phyloP scores from a whole-genome alignment of 495 filamentous ascomycete genomes.

The Choiromyces venosus region DNA sequence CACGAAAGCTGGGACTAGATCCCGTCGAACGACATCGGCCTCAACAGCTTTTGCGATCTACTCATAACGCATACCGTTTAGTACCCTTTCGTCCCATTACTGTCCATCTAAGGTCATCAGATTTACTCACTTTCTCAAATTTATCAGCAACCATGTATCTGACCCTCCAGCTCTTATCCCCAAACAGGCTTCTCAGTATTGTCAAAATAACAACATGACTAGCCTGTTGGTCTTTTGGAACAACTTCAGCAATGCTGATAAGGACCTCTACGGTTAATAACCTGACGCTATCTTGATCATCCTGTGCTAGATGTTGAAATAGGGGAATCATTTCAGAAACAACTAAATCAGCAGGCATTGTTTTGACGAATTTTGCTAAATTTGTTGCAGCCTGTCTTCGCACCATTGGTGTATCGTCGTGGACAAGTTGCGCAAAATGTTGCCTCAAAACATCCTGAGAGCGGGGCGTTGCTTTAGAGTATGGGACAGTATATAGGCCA shows the following conservation, averaged over 20 bases:
- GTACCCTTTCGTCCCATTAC: background rate
- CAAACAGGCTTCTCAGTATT: conserved; percentile 83
- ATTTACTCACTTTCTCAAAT: conserved; percentile 77
- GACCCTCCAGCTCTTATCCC: conserved; percentile 98
- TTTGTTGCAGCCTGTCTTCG: conserved; percentile 93
- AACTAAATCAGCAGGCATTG: conserved; percentile 81
- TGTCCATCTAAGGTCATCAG: background rate
- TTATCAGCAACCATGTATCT: conserved; percentile 98
- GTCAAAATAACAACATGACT: conserved; percentile 90
- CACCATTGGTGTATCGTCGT: conserved; percentile 98
- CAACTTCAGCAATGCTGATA: conserved; percentile 91
- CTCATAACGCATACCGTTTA: conserved; percentile 31
- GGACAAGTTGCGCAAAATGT: conserved; percentile 85
- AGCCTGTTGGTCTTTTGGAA: conserved; percentile 94
- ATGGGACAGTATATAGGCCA: conserved; percentile 86
- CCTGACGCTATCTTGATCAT: conserved; percentile 96
- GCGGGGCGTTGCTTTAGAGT: conserved; percentile 75
- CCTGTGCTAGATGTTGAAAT: conserved; percentile 89
- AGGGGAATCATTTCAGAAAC: conserved; percentile 98
- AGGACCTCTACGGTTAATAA: conserved; percentile 94
- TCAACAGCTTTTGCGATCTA: conserved; percentile 97
- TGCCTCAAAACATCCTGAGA: conserved; percentile 83
- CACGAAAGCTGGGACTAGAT: conserved; percentile 93
- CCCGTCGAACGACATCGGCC: conserved; percentile 88
- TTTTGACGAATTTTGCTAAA: conserved; percentile 93